These are phyloP conservation scores for Aspergillus sp. DNA, from an alignment of 2,329 filamentous ascomycete genomes.

Conservation along the genomic window DNA sequence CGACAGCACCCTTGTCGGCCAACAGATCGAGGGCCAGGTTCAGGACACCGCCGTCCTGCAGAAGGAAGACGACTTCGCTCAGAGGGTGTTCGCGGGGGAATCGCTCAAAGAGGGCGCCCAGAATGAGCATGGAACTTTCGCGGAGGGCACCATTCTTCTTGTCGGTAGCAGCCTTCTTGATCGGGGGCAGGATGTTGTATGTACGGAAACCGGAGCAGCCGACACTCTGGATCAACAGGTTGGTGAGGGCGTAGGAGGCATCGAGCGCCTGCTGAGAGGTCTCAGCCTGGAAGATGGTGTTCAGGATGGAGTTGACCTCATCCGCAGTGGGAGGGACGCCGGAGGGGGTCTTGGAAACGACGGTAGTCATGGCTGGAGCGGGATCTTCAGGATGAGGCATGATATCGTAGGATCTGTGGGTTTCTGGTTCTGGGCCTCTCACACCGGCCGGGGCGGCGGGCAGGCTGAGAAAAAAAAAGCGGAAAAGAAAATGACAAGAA, in stretches of 20 bases:
- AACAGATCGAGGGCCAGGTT: conserved; percentile 77
- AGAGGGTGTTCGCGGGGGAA: conserved; percentile 75
- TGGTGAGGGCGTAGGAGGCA: conserved; percentile 65
- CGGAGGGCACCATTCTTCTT: conserved; percentile 87
- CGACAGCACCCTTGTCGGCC: conserved; percentile 84
- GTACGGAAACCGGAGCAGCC: conserved; percentile 63
- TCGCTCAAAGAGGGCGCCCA: conserved; percentile 90
- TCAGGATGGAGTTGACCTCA: conserved; percentile 65
- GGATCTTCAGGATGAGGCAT: conserved; percentile 52
- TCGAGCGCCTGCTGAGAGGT: conserved; percentile 70
- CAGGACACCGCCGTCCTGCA: conserved; percentile 77
- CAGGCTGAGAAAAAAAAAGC: conserved; percentile 5
- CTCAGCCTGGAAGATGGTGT: conserved; percentile 68
- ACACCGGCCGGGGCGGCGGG: background rate
- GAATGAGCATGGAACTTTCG: conserved; percentile 91
- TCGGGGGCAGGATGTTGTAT: conserved; percentile 64
- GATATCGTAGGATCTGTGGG: background rate
- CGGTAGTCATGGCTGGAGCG: conserved; percentile 46
- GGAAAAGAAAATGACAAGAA: conserved; percentile 8
- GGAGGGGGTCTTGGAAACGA: conserved; percentile 51
- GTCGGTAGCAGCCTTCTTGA: conserved; percentile 78
- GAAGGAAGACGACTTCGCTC: conserved; percentile 77
- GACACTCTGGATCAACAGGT: conserved; percentile 64
- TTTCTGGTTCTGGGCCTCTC: background rate
- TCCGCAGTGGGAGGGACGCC: conserved; percentile 61